A percentile compares a stretch with the other conserved stretches of the same genome.
phyloP scores from a whole-genome alignment of 768 basidiomycete genomes.

The Pisolithus orientalis region DNA sequence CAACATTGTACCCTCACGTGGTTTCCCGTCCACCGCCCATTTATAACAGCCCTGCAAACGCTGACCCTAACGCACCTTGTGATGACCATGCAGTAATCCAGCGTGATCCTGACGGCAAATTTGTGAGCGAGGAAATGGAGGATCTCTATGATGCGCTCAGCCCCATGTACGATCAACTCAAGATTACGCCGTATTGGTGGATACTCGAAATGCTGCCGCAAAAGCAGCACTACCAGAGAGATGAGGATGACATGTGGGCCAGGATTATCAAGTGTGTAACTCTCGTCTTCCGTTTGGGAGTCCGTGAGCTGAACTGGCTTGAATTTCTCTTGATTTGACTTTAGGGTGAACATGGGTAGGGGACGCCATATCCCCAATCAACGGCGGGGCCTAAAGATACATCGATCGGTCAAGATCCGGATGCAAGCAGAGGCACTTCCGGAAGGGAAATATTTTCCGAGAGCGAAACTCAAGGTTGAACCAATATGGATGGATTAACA shows the following conservation, averaged over 20 bases:
- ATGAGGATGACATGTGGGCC: constrained; percentile 14
- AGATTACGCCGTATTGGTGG: constrained; percentile 53
- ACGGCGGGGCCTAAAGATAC: constrained; percentile 33
- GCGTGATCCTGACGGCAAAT: no score
- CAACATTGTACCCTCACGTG: constrained; percentile 40
- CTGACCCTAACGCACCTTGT: not conserved
- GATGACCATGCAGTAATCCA: no score
- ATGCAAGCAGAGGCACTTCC: constrained; percentile 41
- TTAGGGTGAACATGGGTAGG: constrained; percentile 33
- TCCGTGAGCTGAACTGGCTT: not conserved
- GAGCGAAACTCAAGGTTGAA: constrained; percentile 30
- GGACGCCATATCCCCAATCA: constrained; percentile 40
- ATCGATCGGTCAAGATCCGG: constrained; percentile 43
- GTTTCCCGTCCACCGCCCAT: constrained; percentile 35
- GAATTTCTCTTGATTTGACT: not conserved
- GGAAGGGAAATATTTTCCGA: constrained; percentile 34
- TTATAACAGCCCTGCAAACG: not conserved
- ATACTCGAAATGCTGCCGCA: constrained; percentile 50
- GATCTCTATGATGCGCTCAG: constrained; percentile 54
- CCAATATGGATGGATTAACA: constrained; percentile 36
- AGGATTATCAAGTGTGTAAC: constrained; percentile 13
- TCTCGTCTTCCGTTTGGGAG: not conserved
- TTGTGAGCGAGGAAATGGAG: no score
- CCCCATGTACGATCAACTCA: constrained; percentile 52
- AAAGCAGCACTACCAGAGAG: constrained; percentile 20